These are phyloP conservation scores for Emergomyces africanus DNA, from an alignment of 2,329 filamentous ascomycete genomes.

Conservation along the genomic window DNA sequence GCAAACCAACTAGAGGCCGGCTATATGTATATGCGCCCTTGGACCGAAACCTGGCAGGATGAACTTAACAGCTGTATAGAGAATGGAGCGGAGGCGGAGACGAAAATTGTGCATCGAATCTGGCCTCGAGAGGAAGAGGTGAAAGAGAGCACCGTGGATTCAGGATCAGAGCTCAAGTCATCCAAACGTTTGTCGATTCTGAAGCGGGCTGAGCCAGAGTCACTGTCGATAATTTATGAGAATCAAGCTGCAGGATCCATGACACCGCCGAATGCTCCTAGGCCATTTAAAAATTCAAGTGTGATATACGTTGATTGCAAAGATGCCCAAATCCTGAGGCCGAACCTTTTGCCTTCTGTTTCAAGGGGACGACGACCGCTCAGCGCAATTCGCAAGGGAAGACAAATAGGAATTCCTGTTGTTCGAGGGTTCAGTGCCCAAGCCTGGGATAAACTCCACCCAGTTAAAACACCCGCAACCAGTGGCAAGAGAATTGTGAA, in stretches of 20 bases:
- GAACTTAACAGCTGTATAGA: slow-evolving; percentile 83
- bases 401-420: slow-evolving; percentile 74
- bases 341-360: slow-evolving; percentile 68
- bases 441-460: slow-evolving; percentile 62
- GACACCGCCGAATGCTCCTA: slow-evolving; percentile 33
- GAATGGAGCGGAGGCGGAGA: slow-evolving; percentile 77
- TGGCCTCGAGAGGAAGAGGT: slow-evolving; percentile 52
- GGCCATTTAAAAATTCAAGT: slow-evolving; percentile 59
- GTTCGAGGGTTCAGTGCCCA: slow-evolving; percentile 74
- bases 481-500: slow-evolving; percentile 32
- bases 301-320: slow-evolving; percentile 72
- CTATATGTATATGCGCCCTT: slow-evolving; percentile 72
- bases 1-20: slow-evolving; percentile 90
- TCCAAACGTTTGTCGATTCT: slow-evolving; percentile 2
- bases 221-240: slow-evolving; percentile 16
- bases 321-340: slow-evolving; percentile 75
- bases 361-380: slow-evolving; percentile 75
- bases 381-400: slow-evolving; percentile 69
- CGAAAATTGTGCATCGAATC: slow-evolving; percentile 73
- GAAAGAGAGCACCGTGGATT: slow-evolving; percentile 20
- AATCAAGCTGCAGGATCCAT: slow-evolving; percentile 30
- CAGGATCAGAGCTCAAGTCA: slow-evolving; percentile 26
- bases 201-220: slow-evolving; percentile 3
- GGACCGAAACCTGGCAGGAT: slow-evolving; percentile 85
- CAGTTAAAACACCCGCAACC: slow-evolving; percentile 31